Percentiles rank a stretch among this genome's conserved stretches.
Conservation (phyloP, 2,329 filamentous ascomycete genomes). For the Calonectria pseudoturangicola region DNA sequence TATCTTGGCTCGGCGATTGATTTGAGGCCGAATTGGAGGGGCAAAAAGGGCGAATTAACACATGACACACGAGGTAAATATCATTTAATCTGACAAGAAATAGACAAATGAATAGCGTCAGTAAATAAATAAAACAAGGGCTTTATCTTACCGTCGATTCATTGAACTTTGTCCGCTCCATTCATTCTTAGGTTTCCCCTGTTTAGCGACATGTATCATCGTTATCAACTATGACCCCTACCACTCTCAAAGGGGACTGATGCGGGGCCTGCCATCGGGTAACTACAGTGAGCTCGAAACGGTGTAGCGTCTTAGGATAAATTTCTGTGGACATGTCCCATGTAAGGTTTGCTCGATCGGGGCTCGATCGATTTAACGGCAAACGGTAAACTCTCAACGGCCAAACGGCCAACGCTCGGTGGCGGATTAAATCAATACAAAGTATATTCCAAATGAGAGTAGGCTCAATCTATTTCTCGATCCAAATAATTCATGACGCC, state of each 20-base stretch:
- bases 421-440: not conserved
- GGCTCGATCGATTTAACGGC: not conserved
- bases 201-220: too few relatives aligned
- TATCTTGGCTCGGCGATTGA: constrained; percentile 43
- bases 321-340: constrained; percentile 47
- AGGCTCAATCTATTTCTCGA: constrained; percentile 6
- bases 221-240: too few relatives aligned
- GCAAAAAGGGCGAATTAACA: not conserved
- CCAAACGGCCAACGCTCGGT: not conserved
- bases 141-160: too few relatives aligned
- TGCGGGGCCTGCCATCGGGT: not conserved
- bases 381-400: not conserved
- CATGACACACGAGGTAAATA: too few relatives aligned
- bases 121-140: too few relatives aligned
- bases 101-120: too few relatives aligned
- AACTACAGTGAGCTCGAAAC: not conserved
- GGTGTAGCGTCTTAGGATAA: constrained; percentile 22
- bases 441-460: constrained; percentile 1
- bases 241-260: too few relatives aligned
- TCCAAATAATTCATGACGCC: constrained; percentile 10
- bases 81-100: too few relatives aligned
- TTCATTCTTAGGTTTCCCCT: too few relatives aligned
- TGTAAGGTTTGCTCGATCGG: not conserved
- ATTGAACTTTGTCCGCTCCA: too few relatives aligned
- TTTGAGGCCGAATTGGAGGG: constrained; percentile 42